Conservation (phyloP, 2,329 filamentous ascomycete genomes). For the Xylaria sp. region DNA sequence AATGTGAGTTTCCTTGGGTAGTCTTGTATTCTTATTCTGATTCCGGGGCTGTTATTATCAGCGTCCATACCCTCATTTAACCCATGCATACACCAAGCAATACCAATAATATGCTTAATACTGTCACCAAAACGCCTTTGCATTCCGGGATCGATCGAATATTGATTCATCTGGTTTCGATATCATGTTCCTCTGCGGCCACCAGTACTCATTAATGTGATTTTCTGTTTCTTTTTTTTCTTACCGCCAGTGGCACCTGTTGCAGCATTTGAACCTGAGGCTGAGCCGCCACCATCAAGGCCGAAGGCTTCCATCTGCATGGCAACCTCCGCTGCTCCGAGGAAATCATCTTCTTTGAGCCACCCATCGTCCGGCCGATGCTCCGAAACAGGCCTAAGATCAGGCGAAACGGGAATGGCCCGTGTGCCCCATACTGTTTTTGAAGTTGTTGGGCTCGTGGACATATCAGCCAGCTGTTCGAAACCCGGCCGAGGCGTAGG, state of each 20-base stretch:
- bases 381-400: conserved; percentile 56
- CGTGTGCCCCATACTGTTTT: conserved; percentile 95
- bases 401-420: conserved; percentile 70
- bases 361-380: conserved; percentile 78
- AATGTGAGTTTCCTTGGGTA: conserved; percentile 10
- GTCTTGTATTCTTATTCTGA: conserved; percentile 3
- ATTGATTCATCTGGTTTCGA: neutral
- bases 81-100: conserved; percentile 17
- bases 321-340: conserved; percentile 69
- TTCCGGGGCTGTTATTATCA: conserved; percentile 4
- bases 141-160: neutral
- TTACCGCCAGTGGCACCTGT: conserved; percentile 56
- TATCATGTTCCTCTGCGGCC: conserved; percentile 54
- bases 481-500: conserved; percentile 71
- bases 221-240: conserved; percentile 79
- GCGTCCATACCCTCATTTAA: neutral
- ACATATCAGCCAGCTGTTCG: conserved; percentile 77
- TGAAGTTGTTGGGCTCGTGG: conserved; percentile 79
- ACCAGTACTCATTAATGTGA: conserved; percentile 76
- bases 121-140: neutral
- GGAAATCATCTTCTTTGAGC: conserved; percentile 82
- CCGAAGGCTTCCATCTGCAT: conserved; percentile 68
- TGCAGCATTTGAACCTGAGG: conserved; percentile 29
- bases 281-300: conserved; percentile 48
- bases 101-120: conserved; percentile 7